These are phyloP conservation scores for Penicillium sp. DNA, from an alignment of 2,329 filamentous ascomycete species.

Conservation along the genomic window DNA sequence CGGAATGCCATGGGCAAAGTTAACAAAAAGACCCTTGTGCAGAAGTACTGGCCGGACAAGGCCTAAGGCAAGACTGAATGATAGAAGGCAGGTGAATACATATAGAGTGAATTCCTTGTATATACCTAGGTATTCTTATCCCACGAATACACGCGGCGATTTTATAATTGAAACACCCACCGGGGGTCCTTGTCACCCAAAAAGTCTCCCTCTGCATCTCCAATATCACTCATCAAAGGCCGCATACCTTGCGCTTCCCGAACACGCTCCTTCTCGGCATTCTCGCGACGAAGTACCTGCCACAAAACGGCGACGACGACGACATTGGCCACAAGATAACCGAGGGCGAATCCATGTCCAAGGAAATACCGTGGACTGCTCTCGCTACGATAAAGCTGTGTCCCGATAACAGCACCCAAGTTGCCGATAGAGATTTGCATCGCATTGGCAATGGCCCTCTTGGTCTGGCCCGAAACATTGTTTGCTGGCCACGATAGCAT, in stretches of 20 bases:
- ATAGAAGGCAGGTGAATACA: neutral
- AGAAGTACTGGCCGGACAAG: constrained; percentile 36
- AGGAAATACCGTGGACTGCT: constrained; percentile 60
- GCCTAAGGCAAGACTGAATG: neutral
- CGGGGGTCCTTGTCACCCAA: constrained; percentile 58
- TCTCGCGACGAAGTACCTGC: constrained; percentile 54
- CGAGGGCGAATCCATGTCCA: constrained; percentile 62
- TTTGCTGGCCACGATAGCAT: constrained; percentile 66
- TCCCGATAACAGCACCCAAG: constrained; percentile 62
- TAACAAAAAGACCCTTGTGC: constrained; percentile 39
- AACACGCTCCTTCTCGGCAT: constrained; percentile 48
- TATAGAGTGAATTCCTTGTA: neutral
- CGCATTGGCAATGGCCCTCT: constrained; percentile 62
- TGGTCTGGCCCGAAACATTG: constrained; percentile 66
- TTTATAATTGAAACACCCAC: constrained; percentile 60
- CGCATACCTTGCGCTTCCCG: constrained; percentile 38
- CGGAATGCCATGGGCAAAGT: constrained; percentile 79
- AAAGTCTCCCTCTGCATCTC: constrained; percentile 50
- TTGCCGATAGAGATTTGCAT: constrained; percentile 70
- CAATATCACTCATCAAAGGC: constrained; percentile 42
- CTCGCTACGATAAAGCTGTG: constrained; percentile 60
- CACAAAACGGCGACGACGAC: constrained; percentile 52
- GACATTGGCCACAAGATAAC: constrained; percentile 57
- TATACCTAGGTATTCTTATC: neutral
- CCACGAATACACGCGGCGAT: neutral